Conservation (phyloP, 768 basidiomycete genomes). For the Russula brevipes region DNA sequence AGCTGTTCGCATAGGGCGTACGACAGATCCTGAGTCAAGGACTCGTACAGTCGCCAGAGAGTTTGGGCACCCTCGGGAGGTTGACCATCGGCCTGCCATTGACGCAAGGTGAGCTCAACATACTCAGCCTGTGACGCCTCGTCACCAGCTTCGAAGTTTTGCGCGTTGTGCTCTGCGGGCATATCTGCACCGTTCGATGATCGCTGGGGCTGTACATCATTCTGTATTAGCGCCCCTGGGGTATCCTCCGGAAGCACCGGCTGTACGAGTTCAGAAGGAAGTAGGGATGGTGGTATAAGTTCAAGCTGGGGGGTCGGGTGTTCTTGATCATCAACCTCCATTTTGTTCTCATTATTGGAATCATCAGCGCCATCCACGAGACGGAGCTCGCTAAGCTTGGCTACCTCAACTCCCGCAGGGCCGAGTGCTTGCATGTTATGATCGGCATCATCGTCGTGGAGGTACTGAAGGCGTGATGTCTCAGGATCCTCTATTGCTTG, state of each 20-base stretch:
- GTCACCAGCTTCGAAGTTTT: slow-evolving; percentile 29
- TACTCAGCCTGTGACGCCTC: slow-evolving; percentile 29
- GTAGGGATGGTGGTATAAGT: slow-evolving; percentile 25
- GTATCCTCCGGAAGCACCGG: slow-evolving; percentile 32
- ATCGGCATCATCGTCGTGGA: slow-evolving; percentile 60
- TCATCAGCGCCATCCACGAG: slow-evolving; percentile 57
- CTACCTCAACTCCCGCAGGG: slow-evolving; percentile 75
- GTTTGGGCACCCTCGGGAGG: slow-evolving; percentile 54
- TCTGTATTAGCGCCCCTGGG: slow-evolving; percentile 46
- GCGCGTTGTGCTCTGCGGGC: slow-evolving; percentile 1
- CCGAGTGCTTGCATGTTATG: slow-evolving; percentile 87
- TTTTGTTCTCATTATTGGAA: slow-evolving; percentile 34
- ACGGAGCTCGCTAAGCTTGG: slow-evolving; percentile 75
- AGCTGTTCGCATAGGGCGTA: slow-evolving; percentile 93
- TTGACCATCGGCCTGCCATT: slow-evolving; percentile 59
- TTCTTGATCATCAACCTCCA: slow-evolving; percentile 46
- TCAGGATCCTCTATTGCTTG: slow-evolving; percentile 35
- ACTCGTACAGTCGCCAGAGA: slow-evolving; percentile 90
- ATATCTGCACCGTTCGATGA: slow-evolving; percentile 26
- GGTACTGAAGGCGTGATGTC: slow-evolving; percentile 65
- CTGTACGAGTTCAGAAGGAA: slow-evolving; percentile 31
- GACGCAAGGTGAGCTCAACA: slow-evolving; percentile 49
- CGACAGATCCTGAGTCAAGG: slow-evolving; percentile 85
- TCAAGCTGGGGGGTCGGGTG: slow-evolving; percentile 11
- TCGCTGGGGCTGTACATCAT: slow-evolving; percentile 25